Evolutionary conservation across 768 basidiomycete genomes (phyloP).

Genomic region (Chalciporus sphaerocephalus): DNA sequence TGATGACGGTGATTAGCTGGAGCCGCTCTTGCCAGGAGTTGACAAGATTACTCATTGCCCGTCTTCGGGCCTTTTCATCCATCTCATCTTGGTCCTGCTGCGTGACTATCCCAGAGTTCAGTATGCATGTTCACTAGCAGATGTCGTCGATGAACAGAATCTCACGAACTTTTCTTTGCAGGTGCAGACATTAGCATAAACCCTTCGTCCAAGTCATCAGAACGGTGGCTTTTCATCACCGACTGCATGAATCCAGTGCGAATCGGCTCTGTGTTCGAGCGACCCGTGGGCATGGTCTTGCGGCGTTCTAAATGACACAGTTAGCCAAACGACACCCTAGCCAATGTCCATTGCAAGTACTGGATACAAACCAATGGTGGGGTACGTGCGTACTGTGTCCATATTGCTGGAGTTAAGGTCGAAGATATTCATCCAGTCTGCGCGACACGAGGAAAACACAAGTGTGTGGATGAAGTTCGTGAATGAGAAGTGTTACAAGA

Average conservation of each 20-base stretch:
- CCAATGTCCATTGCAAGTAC: no score
- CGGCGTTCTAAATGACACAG: conserved; percentile 6
- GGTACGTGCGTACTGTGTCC: conserved; percentile 9
- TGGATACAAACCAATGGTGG: conserved; percentile 5
- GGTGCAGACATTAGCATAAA: not conserved
- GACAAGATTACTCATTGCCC: conserved; percentile 48
- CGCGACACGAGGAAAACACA: conserved; percentile 2
- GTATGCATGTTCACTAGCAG: not conserved
- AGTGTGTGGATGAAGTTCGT: conserved; percentile 4
- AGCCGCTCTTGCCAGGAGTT: conserved; percentile 61
- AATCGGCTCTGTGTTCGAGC: conserved; percentile 19
- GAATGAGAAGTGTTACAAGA: not conserved
- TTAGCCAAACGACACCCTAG: no score
- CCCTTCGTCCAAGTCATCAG: conserved; percentile 17
- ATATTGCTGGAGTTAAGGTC: conserved; percentile 4
- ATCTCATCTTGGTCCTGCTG: conserved; percentile 47
- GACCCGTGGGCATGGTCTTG: conserved; percentile 11
- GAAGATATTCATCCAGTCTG: not conserved
- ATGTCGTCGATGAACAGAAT: not conserved
- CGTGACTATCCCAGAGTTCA: conserved; percentile 29
- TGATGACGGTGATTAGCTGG: conserved; percentile 57
- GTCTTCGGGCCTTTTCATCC: conserved; percentile 43
- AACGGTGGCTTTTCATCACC: conserved; percentile 10
- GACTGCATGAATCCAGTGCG: conserved; percentile 19
- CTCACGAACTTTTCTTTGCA: conserved; percentile 19